Percentiles rank a stretch among this genome's conserved stretches.
These are phyloP conservation scores for Solanum ossicruentum DNA, from an alignment of 257 asterid species.

Conservation along the genomic window DNA sequence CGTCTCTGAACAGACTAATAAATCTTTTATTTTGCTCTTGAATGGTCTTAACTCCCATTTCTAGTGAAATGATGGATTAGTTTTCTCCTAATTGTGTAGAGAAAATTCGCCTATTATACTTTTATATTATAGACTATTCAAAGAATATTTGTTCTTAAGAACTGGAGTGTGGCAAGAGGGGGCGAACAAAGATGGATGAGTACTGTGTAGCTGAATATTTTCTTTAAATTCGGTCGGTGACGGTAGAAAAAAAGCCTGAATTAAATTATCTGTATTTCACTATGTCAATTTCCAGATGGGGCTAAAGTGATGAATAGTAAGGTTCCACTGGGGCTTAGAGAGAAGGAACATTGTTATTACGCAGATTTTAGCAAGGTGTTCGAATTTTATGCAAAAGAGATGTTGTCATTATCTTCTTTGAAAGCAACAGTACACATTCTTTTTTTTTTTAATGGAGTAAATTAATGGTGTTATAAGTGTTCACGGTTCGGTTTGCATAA, in stretches of 20 bases:
- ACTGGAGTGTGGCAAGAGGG: background rate
- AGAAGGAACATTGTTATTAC: background rate
- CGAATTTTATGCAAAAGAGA: background rate
- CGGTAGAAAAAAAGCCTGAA: no score
- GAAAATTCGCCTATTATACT: background rate
- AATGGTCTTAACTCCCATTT: background rate
- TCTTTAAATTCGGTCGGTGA: background rate
- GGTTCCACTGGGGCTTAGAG: background rate
- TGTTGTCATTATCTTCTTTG: background rate
- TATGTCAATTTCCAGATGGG: background rate
- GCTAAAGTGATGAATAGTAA: background rate
- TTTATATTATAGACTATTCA: background rate
- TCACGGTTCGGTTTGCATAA: no score
- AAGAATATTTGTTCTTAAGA: background rate
- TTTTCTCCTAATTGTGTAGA: background rate
- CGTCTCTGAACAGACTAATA: background rate
- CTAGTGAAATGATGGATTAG: background rate
- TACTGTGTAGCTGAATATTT: background rate
- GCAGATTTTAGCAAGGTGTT: background rate
- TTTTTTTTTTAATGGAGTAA: background rate
- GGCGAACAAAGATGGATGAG: background rate
- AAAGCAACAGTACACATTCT: background rate
- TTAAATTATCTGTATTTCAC: background rate
- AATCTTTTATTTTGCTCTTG: background rate
- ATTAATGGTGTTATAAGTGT: background rate